Base-by-base conservation (phyloP, 2,329 filamentous ascomycete genomes). In the Colletotrichum endophyticum region DNA sequence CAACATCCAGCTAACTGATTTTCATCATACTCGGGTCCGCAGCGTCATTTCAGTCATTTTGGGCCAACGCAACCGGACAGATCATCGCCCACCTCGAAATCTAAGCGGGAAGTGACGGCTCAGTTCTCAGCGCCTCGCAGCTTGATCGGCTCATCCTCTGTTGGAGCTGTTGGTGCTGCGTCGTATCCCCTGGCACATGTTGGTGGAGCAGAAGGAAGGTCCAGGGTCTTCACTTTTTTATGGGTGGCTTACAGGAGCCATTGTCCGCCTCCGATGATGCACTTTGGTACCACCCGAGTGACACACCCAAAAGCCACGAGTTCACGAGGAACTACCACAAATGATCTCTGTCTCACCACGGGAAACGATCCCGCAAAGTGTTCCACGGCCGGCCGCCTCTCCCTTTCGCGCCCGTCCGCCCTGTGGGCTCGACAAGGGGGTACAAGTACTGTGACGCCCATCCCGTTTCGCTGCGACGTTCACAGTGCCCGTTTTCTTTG, bases 311-410 rank as follows among this genome's bases (percentile, higher is more conserved):
- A 28, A 73, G 44, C 64, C 74, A 74, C 70, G 49, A 76, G 70
- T 68, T 74, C 27, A 73, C 64, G 27, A 70, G 64, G 28, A 16
- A 64, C 57, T 59, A 73, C 44, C 53, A 25, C 64, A 36, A 49
- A 63, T 70, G 49, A 39, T 70, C 59, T 69, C 25, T 74, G 70
- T 76, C 66, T 66, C 49, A 56, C 74, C 59, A n/a, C 74, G 70
- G 74, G 70, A 66, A 30, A 70, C 73, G 70, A 73, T 75, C 73
- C 44, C 70, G 36, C 59, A 59, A 9, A 9, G 34, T 49, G 13
- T 66, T 53, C 44, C 44, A 53, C n/a, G 44, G n/a, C 53, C 53
- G 61, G 62, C 63, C 25, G 70, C 64, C 70, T 28, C 39, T 34
- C 57, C 25, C 67, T 64, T 36, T 15, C 22, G 28, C 56, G 25